Evolutionary conservation across 805 yeast species (phyloP).

Genomic region (Candida boleticola): DNA sequence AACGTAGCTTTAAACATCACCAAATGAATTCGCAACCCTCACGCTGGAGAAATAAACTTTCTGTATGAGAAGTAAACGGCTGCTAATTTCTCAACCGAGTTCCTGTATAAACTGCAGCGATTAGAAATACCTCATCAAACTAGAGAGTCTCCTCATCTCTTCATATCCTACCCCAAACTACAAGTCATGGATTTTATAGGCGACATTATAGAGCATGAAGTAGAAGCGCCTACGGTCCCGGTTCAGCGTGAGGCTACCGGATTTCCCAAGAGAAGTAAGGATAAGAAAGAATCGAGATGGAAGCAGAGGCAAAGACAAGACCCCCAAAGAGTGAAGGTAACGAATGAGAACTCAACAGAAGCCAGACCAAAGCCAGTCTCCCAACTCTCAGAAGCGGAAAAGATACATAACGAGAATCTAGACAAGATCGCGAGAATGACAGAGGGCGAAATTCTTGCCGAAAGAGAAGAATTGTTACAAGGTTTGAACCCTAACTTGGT

Average conservation of each 20-base stretch:
- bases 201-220: slow-evolving; percentile 68
- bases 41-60: too few species aligned
- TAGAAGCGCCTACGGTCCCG: slow-evolving; percentile 33
- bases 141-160: too few species aligned
- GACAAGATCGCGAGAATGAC: slow-evolving; percentile 61
- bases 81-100: too few species aligned
- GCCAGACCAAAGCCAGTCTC: slow-evolving; percentile 10
- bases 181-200: slow-evolving; percentile 70
- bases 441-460: slow-evolving; percentile 59
- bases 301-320: slow-evolving; percentile 39
- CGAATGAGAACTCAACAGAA: slow-evolving; percentile 11
- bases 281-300: slow-evolving; percentile 47
- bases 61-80: too few species aligned
- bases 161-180: too few species aligned
- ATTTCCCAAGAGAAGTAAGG: slow-evolving; percentile 32
- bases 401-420: slow-evolving; percentile 75
- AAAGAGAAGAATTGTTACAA: slow-evolving; percentile 64
- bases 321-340: slow-evolving; percentile 13
- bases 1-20: too few species aligned
- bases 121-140: too few species aligned
- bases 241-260: slow-evolving; percentile 24
- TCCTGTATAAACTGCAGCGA: too few species aligned
- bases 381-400: slow-evolving; percentile 59
- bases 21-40: too few species aligned
- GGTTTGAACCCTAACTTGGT: slow-evolving; percentile 68